These are phyloP conservation scores for Mucor racemosus DNA, from an alignment of 371 early-diverging fungal species.

Conservation along the genomic window DNA sequence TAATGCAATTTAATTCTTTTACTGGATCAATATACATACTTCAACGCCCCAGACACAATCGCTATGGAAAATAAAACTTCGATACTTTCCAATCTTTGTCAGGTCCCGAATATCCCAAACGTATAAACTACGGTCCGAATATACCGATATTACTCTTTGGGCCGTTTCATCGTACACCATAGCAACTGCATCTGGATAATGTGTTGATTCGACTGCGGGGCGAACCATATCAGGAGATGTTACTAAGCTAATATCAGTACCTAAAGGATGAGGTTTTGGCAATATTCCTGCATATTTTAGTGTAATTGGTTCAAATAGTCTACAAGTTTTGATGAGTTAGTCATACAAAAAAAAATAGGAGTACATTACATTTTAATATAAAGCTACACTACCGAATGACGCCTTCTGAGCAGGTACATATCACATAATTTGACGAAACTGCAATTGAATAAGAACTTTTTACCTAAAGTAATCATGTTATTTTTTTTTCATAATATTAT, in stretches of 20 bases:
- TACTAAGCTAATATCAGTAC: conserved; percentile 58
- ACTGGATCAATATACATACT: conserved; percentile 42
- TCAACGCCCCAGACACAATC: conserved; percentile 90
- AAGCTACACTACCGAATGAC: conserved; percentile 57
- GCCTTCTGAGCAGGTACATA: conserved; percentile 80
- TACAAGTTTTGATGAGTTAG: conserved; percentile 21
- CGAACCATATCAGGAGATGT: conserved; percentile 42
- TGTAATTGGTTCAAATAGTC: conserved; percentile 74
- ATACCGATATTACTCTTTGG: conserved; percentile 60
- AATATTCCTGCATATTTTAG: conserved; percentile 73
- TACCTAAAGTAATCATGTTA: conserved; percentile 41
- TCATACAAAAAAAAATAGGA: conserved; percentile 2
- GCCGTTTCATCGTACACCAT: conserved; percentile 53
- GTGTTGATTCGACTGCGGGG: conserved; percentile 29
- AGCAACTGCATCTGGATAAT: conserved; percentile 69
- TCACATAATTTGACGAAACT: conserved; percentile 62
- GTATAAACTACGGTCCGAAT: conserved; percentile 75
- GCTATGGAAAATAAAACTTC: conserved; percentile 76
- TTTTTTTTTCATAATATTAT: background rate
- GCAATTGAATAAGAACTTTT: conserved; percentile 69
- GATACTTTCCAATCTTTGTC: conserved; percentile 63
- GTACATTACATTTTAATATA: conserved; percentile 2
- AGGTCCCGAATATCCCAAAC: conserved; percentile 79
- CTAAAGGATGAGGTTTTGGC: conserved; percentile 77
- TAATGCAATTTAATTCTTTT: background rate